phyloP scores from a whole-genome alignment of 2,329 filamentous ascomycete species.

The Albifimbria verrucaria region DNA sequence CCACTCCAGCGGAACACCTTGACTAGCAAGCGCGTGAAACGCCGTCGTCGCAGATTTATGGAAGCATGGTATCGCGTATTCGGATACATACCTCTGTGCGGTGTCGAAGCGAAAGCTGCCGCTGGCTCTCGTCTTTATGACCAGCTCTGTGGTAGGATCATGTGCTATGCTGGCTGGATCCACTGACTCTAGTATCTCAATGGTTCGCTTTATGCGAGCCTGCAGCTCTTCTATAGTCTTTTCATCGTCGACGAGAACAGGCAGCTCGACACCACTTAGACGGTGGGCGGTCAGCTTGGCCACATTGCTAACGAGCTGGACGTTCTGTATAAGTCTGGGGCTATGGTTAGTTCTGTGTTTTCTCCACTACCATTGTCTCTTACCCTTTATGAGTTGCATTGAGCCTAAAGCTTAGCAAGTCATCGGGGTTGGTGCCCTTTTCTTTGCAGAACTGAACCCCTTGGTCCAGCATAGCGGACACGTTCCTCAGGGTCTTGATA shows the following conservation, averaged over 20 bases:
- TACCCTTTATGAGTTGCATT: slow-evolving; percentile 17
- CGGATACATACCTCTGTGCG: slow-evolving; percentile 37
- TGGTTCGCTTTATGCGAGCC: slow-evolving; percentile 19
- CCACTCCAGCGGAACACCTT: slow-evolving; percentile 58
- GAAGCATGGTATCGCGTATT: slow-evolving; percentile 52
- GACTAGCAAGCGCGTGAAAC: slow-evolving; percentile 53
- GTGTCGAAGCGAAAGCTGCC: slow-evolving; percentile 22
- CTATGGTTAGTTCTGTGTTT: too few relatives aligned
- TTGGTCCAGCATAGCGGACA: neutral
- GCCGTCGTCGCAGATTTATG: slow-evolving; percentile 57
- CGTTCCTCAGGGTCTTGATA: slow-evolving; percentile 1
- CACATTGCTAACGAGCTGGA: too few relatives aligned
- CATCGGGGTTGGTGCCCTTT: slow-evolving; percentile 5
- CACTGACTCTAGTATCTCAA: slow-evolving; percentile 25
- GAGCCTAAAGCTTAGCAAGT: slow-evolving; percentile 15
- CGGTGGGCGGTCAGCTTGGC: slow-evolving; percentile 17
- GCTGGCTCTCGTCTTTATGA: slow-evolving; percentile 16
- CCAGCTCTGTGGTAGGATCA: slow-evolving; percentile 16
- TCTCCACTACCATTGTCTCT: slow-evolving; percentile 13
- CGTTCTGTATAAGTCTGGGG: too few relatives aligned
- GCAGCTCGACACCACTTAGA: slow-evolving; percentile 12
- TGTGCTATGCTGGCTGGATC: slow-evolving; percentile 19
- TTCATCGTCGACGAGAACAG: slow-evolving; percentile 19
- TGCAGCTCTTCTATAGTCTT: slow-evolving; percentile 26
- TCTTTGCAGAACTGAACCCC: neutral